phyloP scores from a whole-genome alignment of 2,329 filamentous ascomycete genomes.

The Alternaria burnsii region DNA sequence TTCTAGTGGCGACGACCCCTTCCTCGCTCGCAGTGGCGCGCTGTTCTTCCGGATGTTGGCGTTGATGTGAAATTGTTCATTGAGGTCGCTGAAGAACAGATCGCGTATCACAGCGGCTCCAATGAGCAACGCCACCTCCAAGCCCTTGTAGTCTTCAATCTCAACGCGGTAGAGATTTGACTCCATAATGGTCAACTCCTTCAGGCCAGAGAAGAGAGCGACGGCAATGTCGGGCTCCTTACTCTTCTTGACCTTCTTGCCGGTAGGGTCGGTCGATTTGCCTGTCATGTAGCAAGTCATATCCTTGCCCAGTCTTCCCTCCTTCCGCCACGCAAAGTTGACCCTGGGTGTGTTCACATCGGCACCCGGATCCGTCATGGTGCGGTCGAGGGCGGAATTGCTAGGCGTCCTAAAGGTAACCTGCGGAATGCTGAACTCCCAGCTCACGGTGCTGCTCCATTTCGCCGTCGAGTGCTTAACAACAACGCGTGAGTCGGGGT shows the following conservation, averaged over 20 bases:
- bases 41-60: constrained; percentile 50
- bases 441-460: constrained; percentile 82
- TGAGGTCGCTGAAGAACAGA: constrained; percentile 69
- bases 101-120: constrained; percentile 69
- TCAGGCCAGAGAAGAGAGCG: constrained; percentile 77
- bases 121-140: constrained; percentile 80
- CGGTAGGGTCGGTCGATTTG: constrained; percentile 70
- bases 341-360: constrained; percentile 71
- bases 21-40: constrained; percentile 43
- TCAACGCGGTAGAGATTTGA: constrained; percentile 90
- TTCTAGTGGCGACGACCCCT: constrained; percentile 46
- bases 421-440: constrained; percentile 93
- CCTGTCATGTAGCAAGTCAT: constrained; percentile 89
- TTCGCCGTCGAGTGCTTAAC: constrained; percentile 76
- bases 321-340: constrained; percentile 87
- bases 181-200: constrained; percentile 89
- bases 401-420: constrained; percentile 84
- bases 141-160: constrained; percentile 90
- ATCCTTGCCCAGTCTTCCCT: constrained; percentile 85
- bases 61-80: constrained; percentile 80
- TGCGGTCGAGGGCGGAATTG: constrained; percentile 77
- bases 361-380: constrained; percentile 67
- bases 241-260: constrained; percentile 71
- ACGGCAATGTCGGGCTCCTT: constrained; percentile 96
- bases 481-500: constrained; percentile 83